A percentile compares a stretch with the other conserved stretches of the same genome.
These are phyloP conservation scores for Clavulina sp. DNA, from an alignment of 768 basidiomycete species.

Conservation along the genomic window DNA sequence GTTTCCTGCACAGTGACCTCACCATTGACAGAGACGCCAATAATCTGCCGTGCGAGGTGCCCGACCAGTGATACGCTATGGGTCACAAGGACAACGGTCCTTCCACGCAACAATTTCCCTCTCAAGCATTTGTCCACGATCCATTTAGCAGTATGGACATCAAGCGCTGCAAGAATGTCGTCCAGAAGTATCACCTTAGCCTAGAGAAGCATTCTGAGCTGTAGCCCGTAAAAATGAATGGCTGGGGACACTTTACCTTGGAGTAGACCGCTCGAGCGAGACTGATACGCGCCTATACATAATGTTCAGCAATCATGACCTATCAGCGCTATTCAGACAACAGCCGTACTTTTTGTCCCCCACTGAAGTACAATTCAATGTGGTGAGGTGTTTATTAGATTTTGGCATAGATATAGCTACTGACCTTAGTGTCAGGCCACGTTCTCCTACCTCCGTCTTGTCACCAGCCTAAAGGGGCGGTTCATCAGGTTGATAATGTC, in stretches of 20 bases:
- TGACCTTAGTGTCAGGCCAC: conserved; percentile 37
- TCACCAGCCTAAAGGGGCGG: background rate
- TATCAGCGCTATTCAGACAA: too few relatives aligned
- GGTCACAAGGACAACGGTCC: conserved; percentile 22
- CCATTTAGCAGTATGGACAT: conserved; percentile 34
- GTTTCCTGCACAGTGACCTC: conserved; percentile 33
- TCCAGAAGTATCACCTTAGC: conserved; percentile 51
- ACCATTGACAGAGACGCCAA: conserved; percentile 38
- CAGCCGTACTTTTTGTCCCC: conserved; percentile 37
- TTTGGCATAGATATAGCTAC: background rate
- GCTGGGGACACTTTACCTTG: too few relatives aligned
- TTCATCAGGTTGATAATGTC: background rate
- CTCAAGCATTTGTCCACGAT: conserved; percentile 25
- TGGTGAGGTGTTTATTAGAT: too few relatives aligned
- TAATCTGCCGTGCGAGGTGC: conserved; percentile 32
- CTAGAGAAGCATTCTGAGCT: too few relatives aligned
- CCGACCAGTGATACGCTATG: conserved; percentile 6
- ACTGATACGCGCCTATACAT: conserved; percentile 26
- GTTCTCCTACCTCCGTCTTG: conserved; percentile 35
- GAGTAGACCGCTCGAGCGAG: conserved; percentile 44
- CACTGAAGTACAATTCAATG: too few relatives aligned
- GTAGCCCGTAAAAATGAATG: too few relatives aligned
- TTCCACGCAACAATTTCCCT: conserved; percentile 18
- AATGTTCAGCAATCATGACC: too few relatives aligned
- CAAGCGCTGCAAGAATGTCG: conserved; percentile 49